phyloP scores from a whole-genome alignment of 306 rosid species.

The Prunus davidiana region DNA sequence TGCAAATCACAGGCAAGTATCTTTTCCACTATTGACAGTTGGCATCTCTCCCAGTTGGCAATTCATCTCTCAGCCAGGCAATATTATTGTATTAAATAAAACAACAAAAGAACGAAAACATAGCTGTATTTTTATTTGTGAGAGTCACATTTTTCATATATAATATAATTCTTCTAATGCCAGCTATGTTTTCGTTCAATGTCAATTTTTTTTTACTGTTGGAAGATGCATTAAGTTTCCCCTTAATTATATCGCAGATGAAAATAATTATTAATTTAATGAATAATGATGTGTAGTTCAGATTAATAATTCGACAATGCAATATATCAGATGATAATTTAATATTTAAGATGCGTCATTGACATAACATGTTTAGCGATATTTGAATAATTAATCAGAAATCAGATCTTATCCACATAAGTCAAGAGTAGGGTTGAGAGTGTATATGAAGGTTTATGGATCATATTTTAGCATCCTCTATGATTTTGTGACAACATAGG shows the following conservation, averaged over 20 bases:
- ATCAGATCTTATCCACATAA: not conserved
- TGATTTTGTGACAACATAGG: not conserved
- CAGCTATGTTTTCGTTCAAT: too few relatives aligned
- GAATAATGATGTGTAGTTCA: not conserved
- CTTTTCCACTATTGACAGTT: not conserved
- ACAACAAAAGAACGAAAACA: too few relatives aligned
- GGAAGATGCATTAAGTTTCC: too few relatives aligned
- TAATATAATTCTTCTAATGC: too few relatives aligned
- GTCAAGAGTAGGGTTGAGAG: too few relatives aligned
- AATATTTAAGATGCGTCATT: not conserved
- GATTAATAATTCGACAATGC: not conserved
- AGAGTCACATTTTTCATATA: too few relatives aligned
- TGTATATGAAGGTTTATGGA: too few relatives aligned
- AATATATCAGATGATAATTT: not conserved
- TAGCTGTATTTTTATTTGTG: too few relatives aligned
- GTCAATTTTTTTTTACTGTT: not conserved
- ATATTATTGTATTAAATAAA: not conserved
- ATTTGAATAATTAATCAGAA: not conserved
- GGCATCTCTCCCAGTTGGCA: not conserved
- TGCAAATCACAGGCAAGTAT: too few relatives aligned
- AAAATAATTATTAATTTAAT: too few relatives aligned
- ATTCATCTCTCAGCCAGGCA: not conserved
- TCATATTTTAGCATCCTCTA: not conserved
- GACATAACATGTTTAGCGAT: not conserved
- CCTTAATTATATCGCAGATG: too few relatives aligned